A percentile compares a stretch with the other conserved stretches of the same genome.
Conservation (phyloP, 371 early-diverging fungal genomes). For the Mortierella sp. region DNA sequence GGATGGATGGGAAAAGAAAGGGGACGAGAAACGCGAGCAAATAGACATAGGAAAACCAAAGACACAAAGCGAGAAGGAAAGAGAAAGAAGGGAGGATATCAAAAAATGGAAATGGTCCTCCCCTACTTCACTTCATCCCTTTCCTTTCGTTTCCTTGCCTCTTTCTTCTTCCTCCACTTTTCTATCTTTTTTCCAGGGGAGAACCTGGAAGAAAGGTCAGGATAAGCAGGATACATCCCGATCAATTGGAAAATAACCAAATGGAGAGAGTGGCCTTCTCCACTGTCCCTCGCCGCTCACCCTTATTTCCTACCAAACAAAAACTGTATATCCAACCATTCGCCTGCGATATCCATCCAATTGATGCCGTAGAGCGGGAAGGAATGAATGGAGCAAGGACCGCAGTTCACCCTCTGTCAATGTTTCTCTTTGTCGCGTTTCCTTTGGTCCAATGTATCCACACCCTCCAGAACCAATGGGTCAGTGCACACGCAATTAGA, state of each 20-base stretch:
- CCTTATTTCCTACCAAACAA: neutral
- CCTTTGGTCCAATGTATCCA: neutral
- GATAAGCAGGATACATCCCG: neutral
- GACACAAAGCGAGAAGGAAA: neutral
- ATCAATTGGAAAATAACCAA: neutral
- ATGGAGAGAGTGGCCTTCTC: neutral
- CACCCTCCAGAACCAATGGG: neutral
- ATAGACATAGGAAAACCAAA: neutral
- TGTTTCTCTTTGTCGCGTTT: neutral
- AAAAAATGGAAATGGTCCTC: neutral
- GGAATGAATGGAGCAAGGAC: neutral
- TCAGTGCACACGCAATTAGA: slow-evolving; percentile 3
- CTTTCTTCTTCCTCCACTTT: neutral
- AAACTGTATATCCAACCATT: neutral
- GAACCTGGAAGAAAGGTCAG: neutral
- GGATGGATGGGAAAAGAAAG: neutral
- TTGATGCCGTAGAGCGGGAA: neutral
- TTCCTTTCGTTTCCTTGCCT: neutral
- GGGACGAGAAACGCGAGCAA: neutral
- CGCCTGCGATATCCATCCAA: neutral
- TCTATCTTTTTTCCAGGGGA: neutral
- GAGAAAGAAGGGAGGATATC: neutral
- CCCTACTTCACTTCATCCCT: neutral
- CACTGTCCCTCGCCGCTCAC: neutral
- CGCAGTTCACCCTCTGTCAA: neutral